Base-by-base conservation (phyloP, 1,139 yeast species). In the Entelexis sorbosivorans region DNA sequence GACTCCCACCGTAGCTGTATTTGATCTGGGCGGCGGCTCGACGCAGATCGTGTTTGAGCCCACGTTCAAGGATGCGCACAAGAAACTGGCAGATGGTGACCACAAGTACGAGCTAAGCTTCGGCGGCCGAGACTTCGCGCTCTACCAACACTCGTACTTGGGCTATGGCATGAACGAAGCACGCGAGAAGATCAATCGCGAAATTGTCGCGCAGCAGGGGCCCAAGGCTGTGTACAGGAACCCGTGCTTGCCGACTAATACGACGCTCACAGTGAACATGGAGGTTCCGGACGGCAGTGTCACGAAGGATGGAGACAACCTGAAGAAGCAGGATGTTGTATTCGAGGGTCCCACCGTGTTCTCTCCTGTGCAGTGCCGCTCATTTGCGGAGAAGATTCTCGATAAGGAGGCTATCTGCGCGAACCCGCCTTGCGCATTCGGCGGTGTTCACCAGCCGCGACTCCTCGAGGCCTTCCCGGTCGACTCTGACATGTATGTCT, bases 1-100 rank as follows among this genome's bases (percentile, higher is more conserved):
- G 67, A 67, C 70, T 31, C 85, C 91, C 32, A 91, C 98, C 13
- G 95, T 95, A 48, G 98, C 97, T 9, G 95, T 91, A 14, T 91
- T 91, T 65, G 99, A 91, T 66, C 78, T 91, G 58, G 99, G 99
- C 60, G 99, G 99, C 60, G 98, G 97, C 8, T 88, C 96, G 5
- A 91, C 98, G 13, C 99, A 91, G 70, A 88, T 91, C 69, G 98
- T 91, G 6, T 91, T 91, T 67, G 97, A 91, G 72, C 99, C 99
- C 11, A 75, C 76, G 14, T 81, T 80, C 63, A 61, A 64, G 39
- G 62, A 59, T 22, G 67, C 69, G 24, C 68, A 72, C 48, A 76
- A 78, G 56, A 79, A 77, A 58, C 77, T 88, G 83, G 70, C 76
- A 44, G 89, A 82, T 22, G 97, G 96, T 53, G 96, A 89, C 63